Evolutionary conservation across 78 protist species (phyloP), one percentile per base, ranked within the genome.

Genomic region (Anaeramoeba flamelloides): DNA sequence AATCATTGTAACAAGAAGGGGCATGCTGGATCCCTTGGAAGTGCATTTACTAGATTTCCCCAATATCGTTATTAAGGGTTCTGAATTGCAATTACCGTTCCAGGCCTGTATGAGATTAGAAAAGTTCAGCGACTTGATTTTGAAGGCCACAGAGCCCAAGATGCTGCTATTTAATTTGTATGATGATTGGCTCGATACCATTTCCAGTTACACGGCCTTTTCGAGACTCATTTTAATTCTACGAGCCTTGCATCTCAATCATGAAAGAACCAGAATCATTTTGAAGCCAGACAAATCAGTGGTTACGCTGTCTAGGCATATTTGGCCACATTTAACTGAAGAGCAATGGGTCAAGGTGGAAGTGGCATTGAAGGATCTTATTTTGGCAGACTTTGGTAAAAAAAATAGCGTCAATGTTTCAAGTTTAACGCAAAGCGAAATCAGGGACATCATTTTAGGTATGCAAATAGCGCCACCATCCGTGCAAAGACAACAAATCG

Each of bases 401-500:
- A 93, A 91, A 89, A 94, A 96, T 86, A 93, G 95, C 88, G 98
- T 98, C 79, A 92, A 93, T 80, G 92, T 90, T 1, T 87, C 90
- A 0, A 83, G 98, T 32, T 91, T 98, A 40, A 98, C 99, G 17
- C 97, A 92, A 84, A 81, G 92, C 1, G 99, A 98, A 83, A 91
- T 97, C 76, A 87, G 99, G 32, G 99, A 96, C 85, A 96, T 98
- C 91, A 96, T 98, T 74, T 91, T 98, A 32, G 99, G 99, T 39
- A 91, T 92, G 95, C 98, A 98, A 82, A 95, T 98, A 32, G 86
- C 96, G n/a, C 94, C 99, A 40, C 99, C 99, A 39, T 86, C 93
- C 36, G 85, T 83, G 85, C 96, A 94, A 90, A 89, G 98, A 31
- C 96, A 93, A 79, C 92, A 92, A 85, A 90, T 95, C 34, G 98